phyloP scores from a whole-genome alignment of 2,329 filamentous ascomycete species.

The Colletotrichum spinosum region DNA sequence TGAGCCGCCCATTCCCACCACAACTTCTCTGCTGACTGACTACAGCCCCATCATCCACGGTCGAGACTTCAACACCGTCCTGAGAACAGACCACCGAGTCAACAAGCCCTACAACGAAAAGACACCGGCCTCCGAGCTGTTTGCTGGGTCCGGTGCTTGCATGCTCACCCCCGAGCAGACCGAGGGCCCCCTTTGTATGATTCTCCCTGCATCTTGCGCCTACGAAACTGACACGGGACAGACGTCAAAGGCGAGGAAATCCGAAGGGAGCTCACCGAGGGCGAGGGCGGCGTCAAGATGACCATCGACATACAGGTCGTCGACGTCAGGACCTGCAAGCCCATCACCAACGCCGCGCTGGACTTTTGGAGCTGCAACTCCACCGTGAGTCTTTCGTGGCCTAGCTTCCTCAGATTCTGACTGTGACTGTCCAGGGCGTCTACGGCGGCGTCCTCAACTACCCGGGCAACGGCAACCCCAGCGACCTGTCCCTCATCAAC shows the following conservation, averaged over 20 bases:
- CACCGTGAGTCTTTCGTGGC: slow-evolving; percentile 45
- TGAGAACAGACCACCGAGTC: slow-evolving; percentile 53
- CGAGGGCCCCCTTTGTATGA: slow-evolving; percentile 59
- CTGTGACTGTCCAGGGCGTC: slow-evolving; percentile 41
- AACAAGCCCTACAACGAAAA: slow-evolving; percentile 45
- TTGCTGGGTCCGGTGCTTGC: slow-evolving; percentile 55
- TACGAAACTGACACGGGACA: neutral
- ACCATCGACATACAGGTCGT: slow-evolving; percentile 40
- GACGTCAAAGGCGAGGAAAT: slow-evolving; percentile 39
- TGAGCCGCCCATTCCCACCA: neutral
- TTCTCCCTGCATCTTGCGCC: neutral
- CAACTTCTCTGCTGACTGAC: too few species aligned
- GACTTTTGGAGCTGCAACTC: slow-evolving; percentile 42
- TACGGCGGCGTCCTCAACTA: slow-evolving; percentile 51
- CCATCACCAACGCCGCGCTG: slow-evolving; percentile 36
- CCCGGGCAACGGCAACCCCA: slow-evolving; percentile 57
- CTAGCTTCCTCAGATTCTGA: too few species aligned
- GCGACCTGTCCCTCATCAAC: slow-evolving; percentile 46
- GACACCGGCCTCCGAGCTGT: slow-evolving; percentile 48
- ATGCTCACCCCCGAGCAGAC: slow-evolving; percentile 62
- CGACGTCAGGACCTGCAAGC: slow-evolving; percentile 39
- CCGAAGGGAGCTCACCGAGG: slow-evolving; percentile 37
- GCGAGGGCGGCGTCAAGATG: slow-evolving; percentile 38
- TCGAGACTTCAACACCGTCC: slow-evolving; percentile 47
- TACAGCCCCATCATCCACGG: slow-evolving; percentile 31